phyloP scores from a whole-genome alignment of 2,329 filamentous ascomycete species.

The Botrytis tulipae region DNA sequence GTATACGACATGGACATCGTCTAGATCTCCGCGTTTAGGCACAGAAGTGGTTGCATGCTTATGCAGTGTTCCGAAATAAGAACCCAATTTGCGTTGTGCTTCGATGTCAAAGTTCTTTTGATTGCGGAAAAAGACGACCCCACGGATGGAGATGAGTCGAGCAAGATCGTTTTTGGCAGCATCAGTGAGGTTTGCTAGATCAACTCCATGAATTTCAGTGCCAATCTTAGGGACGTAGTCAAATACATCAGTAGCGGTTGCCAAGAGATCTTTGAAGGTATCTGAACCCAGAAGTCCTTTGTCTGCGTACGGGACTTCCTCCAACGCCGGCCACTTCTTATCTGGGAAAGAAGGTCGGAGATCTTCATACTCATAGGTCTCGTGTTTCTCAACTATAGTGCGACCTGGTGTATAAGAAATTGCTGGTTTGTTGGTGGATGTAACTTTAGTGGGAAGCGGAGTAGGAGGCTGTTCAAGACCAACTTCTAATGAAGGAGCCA shows the following conservation, averaged over 20 bases:
- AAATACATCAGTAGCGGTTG: conserved; percentile 52
- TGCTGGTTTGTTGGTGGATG: conserved; percentile 1
- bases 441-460: conserved; percentile 15
- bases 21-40: conserved; percentile 48
- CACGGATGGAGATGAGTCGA: conserved; percentile 50
- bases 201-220: conserved; percentile 41
- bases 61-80: conserved; percentile 53
- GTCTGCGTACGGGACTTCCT: conserved; percentile 50
- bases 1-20: conserved; percentile 57
- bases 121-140: conserved; percentile 57
- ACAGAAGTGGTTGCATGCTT: conserved; percentile 55
- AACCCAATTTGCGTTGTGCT: conserved; percentile 50
- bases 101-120: conserved; percentile 54
- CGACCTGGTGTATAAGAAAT: conserved; percentile 44
- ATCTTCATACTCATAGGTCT: conserved; percentile 52
- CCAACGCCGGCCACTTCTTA: conserved; percentile 50
- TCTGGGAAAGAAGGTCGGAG: conserved; percentile 53
- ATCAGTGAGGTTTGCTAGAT: conserved; percentile 46
- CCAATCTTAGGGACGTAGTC: conserved; percentile 49
- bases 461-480: conserved; percentile 19
- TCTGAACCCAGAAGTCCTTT: conserved; percentile 54
- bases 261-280: conserved; percentile 52
- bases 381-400: conserved; percentile 45
- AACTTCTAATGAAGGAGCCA: conserved; percentile 29
- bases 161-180: conserved; percentile 52